Conservation (phyloP, 352 stramenopile species). For the Globisporangium mamillatum region DNA sequence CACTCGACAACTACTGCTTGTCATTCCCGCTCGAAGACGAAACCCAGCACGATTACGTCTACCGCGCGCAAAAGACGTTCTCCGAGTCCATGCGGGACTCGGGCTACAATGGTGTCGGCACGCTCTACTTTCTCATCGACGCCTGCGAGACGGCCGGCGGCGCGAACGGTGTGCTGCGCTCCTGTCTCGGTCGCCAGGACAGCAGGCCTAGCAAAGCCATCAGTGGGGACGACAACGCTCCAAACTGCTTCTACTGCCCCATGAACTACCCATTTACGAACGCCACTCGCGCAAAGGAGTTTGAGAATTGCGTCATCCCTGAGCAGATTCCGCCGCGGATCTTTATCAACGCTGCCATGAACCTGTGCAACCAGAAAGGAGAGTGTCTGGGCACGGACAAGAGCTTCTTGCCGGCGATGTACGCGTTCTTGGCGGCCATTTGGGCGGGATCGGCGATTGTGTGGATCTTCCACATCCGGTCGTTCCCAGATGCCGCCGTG, state of each 20-base stretch:
- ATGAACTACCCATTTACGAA: not conserved
- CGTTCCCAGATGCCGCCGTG: slow-evolving; percentile 42
- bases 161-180: slow-evolving; percentile 41
- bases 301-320: not conserved
- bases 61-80: slow-evolving; percentile 35
- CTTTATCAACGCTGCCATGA: slow-evolving; percentile 43
- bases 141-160: slow-evolving; percentile 56
- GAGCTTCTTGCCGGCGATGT: slow-evolving; percentile 27
- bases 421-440: slow-evolving; percentile 28
- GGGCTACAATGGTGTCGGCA: slow-evolving; percentile 20
- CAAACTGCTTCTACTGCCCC: not conserved
- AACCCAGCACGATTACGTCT: slow-evolving; percentile 31
- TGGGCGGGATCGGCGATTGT: slow-evolving; percentile 37
- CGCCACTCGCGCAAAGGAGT: not conserved
- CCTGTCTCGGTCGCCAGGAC: slow-evolving; percentile 30
- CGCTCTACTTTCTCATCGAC: slow-evolving; percentile 50
- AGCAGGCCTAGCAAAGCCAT: slow-evolving; percentile 2
- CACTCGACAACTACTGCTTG: slow-evolving; percentile 44
- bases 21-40: slow-evolving; percentile 48
- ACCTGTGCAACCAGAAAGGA: slow-evolving; percentile 41
- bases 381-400: slow-evolving; percentile 31
- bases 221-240: not conserved
- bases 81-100: slow-evolving; percentile 8
- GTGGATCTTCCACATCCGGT: slow-evolving; percentile 52
- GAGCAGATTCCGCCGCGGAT: slow-evolving; percentile 29